Base-by-base conservation (phyloP, 2,329 filamentous ascomycete genomes). In the Aspergillus intermedius region DNA sequence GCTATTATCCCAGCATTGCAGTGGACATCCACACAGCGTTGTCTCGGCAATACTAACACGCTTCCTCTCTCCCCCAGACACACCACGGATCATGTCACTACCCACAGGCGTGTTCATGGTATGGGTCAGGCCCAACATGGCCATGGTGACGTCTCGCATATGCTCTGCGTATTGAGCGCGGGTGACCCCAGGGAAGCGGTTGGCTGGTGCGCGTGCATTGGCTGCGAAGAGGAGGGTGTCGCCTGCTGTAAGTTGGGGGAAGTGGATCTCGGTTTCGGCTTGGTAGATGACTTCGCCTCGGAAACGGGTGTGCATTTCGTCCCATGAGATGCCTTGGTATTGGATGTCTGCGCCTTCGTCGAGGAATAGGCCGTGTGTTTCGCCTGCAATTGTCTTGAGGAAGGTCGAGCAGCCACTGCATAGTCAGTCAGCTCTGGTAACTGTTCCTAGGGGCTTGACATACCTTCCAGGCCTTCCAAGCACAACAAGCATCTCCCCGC, bases 211-310 rank as follows among this genome's bases (percentile, higher is more conserved):
- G 9, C 76, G 69, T 3, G 86, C 86, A 28, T 78, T 75, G 7
- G 87, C 86, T 13, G 87, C 87, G 55, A 91, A 91, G 43, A 81
- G 82, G 40, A 91, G 77, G 1, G 87, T 91, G 58, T 91, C 84
- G 45, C 86, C 86, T 19, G 90, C 86, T 1, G 80, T 85, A 58
- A 91, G 70, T 70, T 84, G 80, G 10, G 87, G 86, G 61, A 91
- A 91, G 68, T 91, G 87, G 4, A 87, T 84, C 62, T 93, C 88
- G 23, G 87, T 83, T 67, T 91, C 88, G 46, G 86, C 86, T 1
- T 87, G 89, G 70, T 91, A 93, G 64, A 91, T 90, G 53, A 86
- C 86, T 68, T 93, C 88, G 54, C 88, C 88, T n/a, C 87, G 83
- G 69, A 91, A 89, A 2, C 73, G 74, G 10, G 79, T 80, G 70